These are phyloP conservation scores for Citrus mangshanensis DNA, from an alignment of 345 rosid genomes.

Conservation along the genomic window DNA sequence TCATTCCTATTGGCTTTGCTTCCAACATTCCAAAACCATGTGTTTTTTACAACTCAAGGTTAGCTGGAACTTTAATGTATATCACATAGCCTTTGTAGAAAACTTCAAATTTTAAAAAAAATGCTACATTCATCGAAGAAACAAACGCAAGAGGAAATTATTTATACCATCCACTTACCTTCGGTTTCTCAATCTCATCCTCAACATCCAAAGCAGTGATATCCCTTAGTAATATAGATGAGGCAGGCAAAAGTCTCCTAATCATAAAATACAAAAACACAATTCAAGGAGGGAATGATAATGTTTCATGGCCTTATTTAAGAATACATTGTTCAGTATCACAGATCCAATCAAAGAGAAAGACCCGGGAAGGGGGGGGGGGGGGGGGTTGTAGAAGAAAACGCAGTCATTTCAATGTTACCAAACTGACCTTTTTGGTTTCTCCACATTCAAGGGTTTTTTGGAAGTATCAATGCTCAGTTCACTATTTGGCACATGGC, in stretches of 20 bases:
- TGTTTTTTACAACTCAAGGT: neutral
- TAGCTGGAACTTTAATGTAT: neutral
- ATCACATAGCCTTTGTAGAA: neutral
- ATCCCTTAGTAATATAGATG: slow-evolving; percentile 64
- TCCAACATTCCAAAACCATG: neutral
- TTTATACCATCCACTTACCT: slow-evolving; percentile 35
- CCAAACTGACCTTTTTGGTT: slow-evolving; percentile 43
- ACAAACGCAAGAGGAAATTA: neutral
- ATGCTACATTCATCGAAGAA: neutral
- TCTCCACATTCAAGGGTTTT: slow-evolving; percentile 23
- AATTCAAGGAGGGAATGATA: neutral
- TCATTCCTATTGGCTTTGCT: neutral
- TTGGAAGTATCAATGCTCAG: neutral
- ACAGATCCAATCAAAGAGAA: neutral
- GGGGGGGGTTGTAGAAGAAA: neutral
- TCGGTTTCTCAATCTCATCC: slow-evolving; percentile 62
- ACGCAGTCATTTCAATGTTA: neutral
- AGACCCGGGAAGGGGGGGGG: too few relatives aligned
- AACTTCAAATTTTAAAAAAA: neutral
- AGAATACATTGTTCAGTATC: neutral
- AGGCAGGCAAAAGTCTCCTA: slow-evolving; percentile 84
- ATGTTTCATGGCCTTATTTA: neutral
- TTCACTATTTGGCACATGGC: slow-evolving; percentile 14
- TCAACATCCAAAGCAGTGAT: slow-evolving; percentile 46
- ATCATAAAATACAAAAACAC: neutral